Percentiles rank a stretch among this genome's conserved stretches.
Conservation (phyloP, 169 alveolate genomes). For the Cryptosporidium parvum region DNA sequence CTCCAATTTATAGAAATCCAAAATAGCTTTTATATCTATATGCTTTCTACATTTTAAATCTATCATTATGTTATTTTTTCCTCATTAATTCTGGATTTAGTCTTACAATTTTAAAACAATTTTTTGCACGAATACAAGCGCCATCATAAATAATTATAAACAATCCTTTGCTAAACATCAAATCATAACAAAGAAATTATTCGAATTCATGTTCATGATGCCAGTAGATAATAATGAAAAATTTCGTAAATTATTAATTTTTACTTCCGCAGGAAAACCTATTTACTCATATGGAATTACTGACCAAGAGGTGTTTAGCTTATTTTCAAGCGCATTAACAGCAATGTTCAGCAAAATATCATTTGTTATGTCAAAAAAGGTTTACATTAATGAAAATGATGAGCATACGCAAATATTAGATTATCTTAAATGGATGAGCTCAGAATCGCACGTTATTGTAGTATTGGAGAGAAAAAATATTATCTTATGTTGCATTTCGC, state of each 20-base stretch:
- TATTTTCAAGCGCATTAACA: slow-evolving; percentile 44
- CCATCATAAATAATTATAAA: background rate
- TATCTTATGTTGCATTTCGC: slow-evolving; percentile 23
- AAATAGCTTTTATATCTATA: slow-evolving; percentile 50
- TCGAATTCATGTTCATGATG: background rate
- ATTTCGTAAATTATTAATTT: slow-evolving; percentile 20
- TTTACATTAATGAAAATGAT: background rate
- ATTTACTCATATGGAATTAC: slow-evolving; percentile 55
- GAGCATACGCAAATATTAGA: background rate
- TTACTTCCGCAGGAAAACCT: slow-evolving; percentile 74
- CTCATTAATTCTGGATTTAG: background rate
- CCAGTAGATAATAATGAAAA: background rate
- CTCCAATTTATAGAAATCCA: slow-evolving; percentile 69
- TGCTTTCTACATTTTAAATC: slow-evolving; percentile 15
- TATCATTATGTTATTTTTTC: slow-evolving; percentile 28
- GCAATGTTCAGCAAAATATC: slow-evolving; percentile 42
- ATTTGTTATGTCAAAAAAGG: slow-evolving; percentile 21
- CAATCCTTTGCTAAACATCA: too few relatives aligned
- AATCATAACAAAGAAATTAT: background rate
- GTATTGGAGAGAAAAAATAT: slow-evolving; percentile 39
- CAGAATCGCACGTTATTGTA: slow-evolving; percentile 52
- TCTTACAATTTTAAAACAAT: background rate
- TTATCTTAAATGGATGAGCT: slow-evolving; percentile 68
- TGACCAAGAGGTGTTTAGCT: background rate
- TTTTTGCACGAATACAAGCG: slow-evolving; percentile 7